Base-by-base conservation (phyloP, 129 eudicot genomes). In the Flaveria sonorensis region DNA sequence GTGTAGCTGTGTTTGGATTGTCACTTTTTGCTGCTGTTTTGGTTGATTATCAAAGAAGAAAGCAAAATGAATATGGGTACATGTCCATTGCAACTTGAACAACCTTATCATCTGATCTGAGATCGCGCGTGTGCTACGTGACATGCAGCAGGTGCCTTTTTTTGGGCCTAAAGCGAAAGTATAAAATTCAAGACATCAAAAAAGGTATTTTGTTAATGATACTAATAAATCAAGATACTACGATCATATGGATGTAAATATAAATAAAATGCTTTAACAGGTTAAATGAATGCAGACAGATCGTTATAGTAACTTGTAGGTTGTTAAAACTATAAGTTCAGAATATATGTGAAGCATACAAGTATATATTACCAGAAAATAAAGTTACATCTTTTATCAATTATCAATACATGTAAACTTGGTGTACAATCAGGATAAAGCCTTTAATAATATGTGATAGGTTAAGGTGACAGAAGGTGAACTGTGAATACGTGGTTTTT, bases 21-120 rank as follows among this genome's bases (percentile, higher is more conserved):
- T 79, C 78, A 36, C 50, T 86, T 73, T 75, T 52, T 62, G 86
- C 81, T 14, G 85, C 81, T 40, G 66, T 39, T 39, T 55, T 69
- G 24, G 79, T 78, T 74, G 76, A 65, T 55, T 77, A 86, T 55
- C 64, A 47, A 26, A 19, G 72, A 46, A 70, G 76, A 62, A 67
- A 67, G 67, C 83, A 61, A 14, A 64, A 30, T 20, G 55, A 77
- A 19, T 81, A 81, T 10, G 85, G 87, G 2, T 86, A 83, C 62
- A 46, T 69, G 46, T 73, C 73, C 39, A 57, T 86, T 10, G 69
- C 71, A 26, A 68, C 74, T 40, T 86, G 68, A 79, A 11, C 75
- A 40, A 13, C 45, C 47, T 45, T 23, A 12, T 36, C 30, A 59
- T 59, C 15, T 21, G 64, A 3, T 57, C 8, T 8, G 30, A 57